phyloP scores from a whole-genome alignment of 2,329 filamentous ascomycete genomes.

The Cercospora sojina region DNA sequence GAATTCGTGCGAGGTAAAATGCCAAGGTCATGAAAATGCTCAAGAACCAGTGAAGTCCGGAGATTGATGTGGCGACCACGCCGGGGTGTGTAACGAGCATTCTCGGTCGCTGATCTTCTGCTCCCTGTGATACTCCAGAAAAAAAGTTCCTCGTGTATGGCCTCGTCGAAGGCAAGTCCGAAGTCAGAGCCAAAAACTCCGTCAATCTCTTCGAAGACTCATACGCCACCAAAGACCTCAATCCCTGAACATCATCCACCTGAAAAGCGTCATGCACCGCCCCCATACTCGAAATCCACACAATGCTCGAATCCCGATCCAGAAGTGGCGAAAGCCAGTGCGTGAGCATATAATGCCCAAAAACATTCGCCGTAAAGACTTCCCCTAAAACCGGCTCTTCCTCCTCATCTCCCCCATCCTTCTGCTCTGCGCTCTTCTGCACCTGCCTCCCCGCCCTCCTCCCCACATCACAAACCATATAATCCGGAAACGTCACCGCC shows the following conservation, averaged over 20 bases:
- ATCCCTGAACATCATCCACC: constrained; percentile 71
- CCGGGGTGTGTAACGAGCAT: constrained; percentile 85
- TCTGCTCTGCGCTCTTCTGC: constrained; percentile 15
- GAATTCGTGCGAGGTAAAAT: constrained; percentile 69
- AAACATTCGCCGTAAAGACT: constrained; percentile 88
- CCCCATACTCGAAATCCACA: constrained; percentile 87
- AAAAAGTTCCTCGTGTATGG: constrained; percentile 61
- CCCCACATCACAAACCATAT: constrained; percentile 65
- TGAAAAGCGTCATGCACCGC: constrained; percentile 59
- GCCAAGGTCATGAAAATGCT: constrained; percentile 65
- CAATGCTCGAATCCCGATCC: constrained; percentile 59
- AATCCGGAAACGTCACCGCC: constrained; percentile 73
- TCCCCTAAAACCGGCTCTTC: constrained; percentile 65
- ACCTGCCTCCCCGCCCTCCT: constrained; percentile 56
- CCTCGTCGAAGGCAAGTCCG: constrained; percentile 62
- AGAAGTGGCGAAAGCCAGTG: constrained; percentile 79
- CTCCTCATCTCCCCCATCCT: constrained; percentile 11
- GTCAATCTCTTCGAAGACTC: constrained; percentile 85
- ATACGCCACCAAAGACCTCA: constrained; percentile 66
- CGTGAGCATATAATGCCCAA: constrained; percentile 88
- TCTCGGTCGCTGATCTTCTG: constrained; percentile 49
- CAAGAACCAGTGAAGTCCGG: constrained; percentile 70
- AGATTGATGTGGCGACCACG: constrained; percentile 76
- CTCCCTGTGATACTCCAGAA: constrained; percentile 29
- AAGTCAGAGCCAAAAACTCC: constrained; percentile 76